A percentile compares a stretch with the other conserved stretches of the same genome.
Evolutionary conservation across 2,329 filamentous ascomycete species (phyloP).

Genomic region (Colletotrichum viniferum): DNA sequence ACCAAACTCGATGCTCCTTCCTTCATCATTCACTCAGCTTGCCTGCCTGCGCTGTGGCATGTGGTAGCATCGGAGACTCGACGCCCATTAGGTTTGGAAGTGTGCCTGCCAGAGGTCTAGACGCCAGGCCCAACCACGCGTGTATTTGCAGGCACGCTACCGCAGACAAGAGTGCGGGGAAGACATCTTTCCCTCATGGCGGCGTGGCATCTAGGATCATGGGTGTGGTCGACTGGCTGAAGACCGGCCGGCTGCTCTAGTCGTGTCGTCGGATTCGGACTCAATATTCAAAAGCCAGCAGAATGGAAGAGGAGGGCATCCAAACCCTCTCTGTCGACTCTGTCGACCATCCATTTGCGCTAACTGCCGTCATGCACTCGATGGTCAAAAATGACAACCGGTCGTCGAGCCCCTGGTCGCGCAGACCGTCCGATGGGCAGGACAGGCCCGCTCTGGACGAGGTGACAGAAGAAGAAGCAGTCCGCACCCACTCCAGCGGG

Average conservation of each 20-base stretch:
- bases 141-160: not conserved
- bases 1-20: not conserved
- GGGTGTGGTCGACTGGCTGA: not conserved
- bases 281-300: not conserved
- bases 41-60: not conserved
- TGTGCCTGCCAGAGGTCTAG: not conserved
- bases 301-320: not conserved
- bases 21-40: not conserved
- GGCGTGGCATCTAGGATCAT: not conserved
- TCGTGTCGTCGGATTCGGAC: not conserved
- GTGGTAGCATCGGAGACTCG: constrained; percentile 3
- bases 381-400: not conserved
- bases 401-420: not conserved
- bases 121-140: not conserved
- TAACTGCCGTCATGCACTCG: constrained; percentile 2
- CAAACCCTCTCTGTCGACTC: not conserved
- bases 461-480: not conserved
- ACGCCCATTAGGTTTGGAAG: not conserved
- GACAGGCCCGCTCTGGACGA: not conserved
- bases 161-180: not conserved
- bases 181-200: not conserved
- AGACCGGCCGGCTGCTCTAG: not conserved
- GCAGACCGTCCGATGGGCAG: not conserved
- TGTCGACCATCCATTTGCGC: not conserved
- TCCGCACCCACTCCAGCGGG: not conserved